phyloP scores from a whole-genome alignment of 805 yeast genomes.

The Saturnispora kantuleensis region DNA sequence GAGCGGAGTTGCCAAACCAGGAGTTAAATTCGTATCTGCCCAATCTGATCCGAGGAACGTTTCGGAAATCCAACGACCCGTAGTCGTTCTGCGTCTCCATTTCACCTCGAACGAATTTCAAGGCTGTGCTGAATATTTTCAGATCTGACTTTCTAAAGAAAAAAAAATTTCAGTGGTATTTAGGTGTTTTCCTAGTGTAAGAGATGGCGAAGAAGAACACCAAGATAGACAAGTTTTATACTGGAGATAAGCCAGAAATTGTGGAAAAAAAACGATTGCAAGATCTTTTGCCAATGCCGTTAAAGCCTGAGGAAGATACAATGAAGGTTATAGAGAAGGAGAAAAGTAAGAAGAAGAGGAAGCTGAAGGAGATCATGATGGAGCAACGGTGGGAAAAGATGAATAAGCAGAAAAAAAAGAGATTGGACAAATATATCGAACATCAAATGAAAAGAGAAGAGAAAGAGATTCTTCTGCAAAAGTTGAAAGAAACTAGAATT shows the following conservation, averaged over 20 bases:
- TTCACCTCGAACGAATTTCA: slow-evolving; percentile 7
- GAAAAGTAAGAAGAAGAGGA: slow-evolving; percentile 52
- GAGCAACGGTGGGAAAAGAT: slow-evolving; percentile 58
- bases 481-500: slow-evolving; percentile 55
- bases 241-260: slow-evolving; percentile 4
- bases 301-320: slow-evolving; percentile 30
- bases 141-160: background rate
- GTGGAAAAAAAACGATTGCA: background rate
- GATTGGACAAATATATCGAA: slow-evolving; percentile 86
- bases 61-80: slow-evolving; percentile 53
- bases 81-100: slow-evolving; percentile 34
- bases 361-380: slow-evolving; percentile 47
- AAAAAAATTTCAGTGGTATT: background rate
- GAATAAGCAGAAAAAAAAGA: slow-evolving; percentile 58
- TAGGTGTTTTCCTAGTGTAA: background rate
- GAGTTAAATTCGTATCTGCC: slow-evolving; percentile 65
- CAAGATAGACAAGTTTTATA: slow-evolving; percentile 3
- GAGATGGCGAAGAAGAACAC: slow-evolving; percentile 7
- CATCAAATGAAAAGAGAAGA: slow-evolving; percentile 86
- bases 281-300: background rate
- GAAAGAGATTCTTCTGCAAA: slow-evolving; percentile 64
- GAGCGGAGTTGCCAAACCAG: slow-evolving; percentile 84
- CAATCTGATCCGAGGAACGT: slow-evolving; percentile 54
- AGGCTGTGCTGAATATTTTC: slow-evolving; percentile 8
- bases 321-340: slow-evolving; percentile 45